Percentiles rank a stretch among this genome's conserved stretches.
These are phyloP conservation scores for Fusarium sp. DNA, from an alignment of 2,329 filamentous ascomycete species.

Conservation along the genomic window DNA sequence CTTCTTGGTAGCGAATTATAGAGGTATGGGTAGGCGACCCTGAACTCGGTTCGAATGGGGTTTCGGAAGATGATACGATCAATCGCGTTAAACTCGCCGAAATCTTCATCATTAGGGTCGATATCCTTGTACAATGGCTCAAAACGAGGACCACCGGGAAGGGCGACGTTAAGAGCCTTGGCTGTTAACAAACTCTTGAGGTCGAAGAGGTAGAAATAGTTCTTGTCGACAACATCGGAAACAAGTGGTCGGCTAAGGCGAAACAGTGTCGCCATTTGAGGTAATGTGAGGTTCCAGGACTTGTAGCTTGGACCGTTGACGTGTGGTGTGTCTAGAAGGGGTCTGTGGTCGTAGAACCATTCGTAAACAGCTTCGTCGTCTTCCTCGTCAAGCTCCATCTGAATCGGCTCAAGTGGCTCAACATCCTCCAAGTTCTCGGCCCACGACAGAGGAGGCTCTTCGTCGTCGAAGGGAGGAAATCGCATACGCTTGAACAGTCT, in stretches of 20 bases:
- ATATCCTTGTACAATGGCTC: slow-evolving; percentile 99
- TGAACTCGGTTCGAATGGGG: slow-evolving; percentile 94
- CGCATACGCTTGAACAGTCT: slow-evolving; percentile 98
- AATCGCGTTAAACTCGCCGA: slow-evolving; percentile 99
- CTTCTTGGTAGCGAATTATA: slow-evolving; percentile 97
- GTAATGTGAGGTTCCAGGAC: slow-evolving; percentile 90
- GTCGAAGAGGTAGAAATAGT: slow-evolving; percentile 98
- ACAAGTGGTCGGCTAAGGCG: slow-evolving; percentile 90
- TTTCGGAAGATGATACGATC: slow-evolving; percentile 98
- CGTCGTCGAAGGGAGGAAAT: slow-evolving; percentile 98
- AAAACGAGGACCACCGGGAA: slow-evolving; percentile 96
- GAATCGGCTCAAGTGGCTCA: slow-evolving; percentile 95
- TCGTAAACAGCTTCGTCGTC: slow-evolving; percentile 93
- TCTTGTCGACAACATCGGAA: slow-evolving; percentile 93
- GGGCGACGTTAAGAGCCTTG: slow-evolving; percentile 95
- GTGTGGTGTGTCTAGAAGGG: slow-evolving; percentile 89
- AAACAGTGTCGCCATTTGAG: slow-evolving; percentile 96
- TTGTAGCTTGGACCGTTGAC: slow-evolving; percentile 98
- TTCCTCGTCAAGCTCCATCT: slow-evolving; percentile 96
- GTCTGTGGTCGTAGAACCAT: slow-evolving; percentile 97
- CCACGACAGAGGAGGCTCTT: slow-evolving; percentile 97
- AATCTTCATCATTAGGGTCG: slow-evolving; percentile 98
- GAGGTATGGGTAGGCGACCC: slow-evolving; percentile 92
- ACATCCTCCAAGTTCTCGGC: slow-evolving; percentile 99
- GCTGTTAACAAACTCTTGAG: slow-evolving; percentile 94